Evolutionary conservation across 139 green algal species (phyloP), one percentile per base, ranked within the genome.

Genomic region (Coelastrella sp.): DNA sequence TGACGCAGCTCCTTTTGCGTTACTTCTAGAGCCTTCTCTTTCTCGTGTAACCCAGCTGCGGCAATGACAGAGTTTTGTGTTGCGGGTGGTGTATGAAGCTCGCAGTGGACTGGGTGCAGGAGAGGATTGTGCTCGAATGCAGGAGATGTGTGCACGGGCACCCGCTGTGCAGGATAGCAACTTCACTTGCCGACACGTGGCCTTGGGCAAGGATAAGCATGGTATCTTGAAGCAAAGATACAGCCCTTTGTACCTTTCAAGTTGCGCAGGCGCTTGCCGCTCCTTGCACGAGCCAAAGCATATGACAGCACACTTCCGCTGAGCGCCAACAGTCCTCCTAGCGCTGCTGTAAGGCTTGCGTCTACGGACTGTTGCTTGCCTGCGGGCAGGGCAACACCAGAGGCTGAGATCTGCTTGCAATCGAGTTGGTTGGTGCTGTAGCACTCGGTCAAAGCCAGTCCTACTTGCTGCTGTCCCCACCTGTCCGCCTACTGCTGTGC

Each of bases 231-330:
- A 47, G 32, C 32, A 47, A 47, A 47, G 32, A 47, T 47, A 47
- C 32, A 47, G 32, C 32, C 16, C 54, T 17, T 73, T 56, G 14
- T 71, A 89, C 73, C 23, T 83, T 74, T 23, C 20, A 87, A 58
- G 19, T n/a, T 59, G 66, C 85, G 85, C 11, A 73, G 57, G 3
- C 73, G 57, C 58, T 65, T 78, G 73, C 73, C 60, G 19, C 71
- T 61, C 16, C 60, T 71, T 14, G 32, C 57, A 60, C 85, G 71
- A 19, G 57, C 85, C 3, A 89, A 20, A 8, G 68, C 64, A 78
- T 89, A 89, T 8, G 85, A 89, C 58, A 89, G 85, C n/a, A 89
- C 47, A n/a, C 85, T 82, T 57, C 73, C 59, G 16, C 68, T 89
- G 60, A 89, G n/a, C 3, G 85, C 85, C n/a, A 89, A 58, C 85